phyloP scores from a whole-genome alignment of 75 land plant genomes.

The Chamaecyparis obtusa region DNA sequence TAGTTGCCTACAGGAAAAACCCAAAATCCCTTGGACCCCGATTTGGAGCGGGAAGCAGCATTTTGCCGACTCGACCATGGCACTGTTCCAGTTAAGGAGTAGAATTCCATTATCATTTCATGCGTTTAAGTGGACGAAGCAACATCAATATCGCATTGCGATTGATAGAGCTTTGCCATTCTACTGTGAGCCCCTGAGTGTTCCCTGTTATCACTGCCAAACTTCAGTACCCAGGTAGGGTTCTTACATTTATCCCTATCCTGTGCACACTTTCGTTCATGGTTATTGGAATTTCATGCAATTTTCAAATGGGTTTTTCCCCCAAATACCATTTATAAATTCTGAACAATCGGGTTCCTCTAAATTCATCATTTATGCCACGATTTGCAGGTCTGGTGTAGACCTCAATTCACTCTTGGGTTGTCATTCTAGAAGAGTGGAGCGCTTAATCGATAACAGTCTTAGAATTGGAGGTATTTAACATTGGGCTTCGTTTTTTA shows the following conservation, averaged over 20 bases:
- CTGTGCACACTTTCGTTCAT: neutral
- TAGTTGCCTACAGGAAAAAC: neutral
- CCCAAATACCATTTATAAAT: neutral
- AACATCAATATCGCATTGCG: neutral
- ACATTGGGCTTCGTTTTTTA: neutral
- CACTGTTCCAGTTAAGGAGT: neutral
- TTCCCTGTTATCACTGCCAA: neutral
- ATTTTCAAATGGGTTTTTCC: neutral
- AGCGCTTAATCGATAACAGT: neutral
- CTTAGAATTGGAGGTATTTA: constrained; percentile 4
- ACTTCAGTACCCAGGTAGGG: neutral
- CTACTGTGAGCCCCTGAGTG: neutral
- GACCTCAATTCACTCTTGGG: neutral
- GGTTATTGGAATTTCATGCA: neutral
- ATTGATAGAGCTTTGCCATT: neutral
- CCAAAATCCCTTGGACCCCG: no score
- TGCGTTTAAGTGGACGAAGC: neutral
- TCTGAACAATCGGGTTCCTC: neutral
- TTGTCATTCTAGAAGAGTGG: neutral
- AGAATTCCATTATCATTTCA: neutral
- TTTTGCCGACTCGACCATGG: neutral
- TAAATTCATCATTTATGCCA: no score
- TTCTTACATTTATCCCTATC: neutral
- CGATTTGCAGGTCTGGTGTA: no score
- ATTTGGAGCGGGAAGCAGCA: neutral